These are phyloP conservation scores for Agroathelia rolfsii DNA, from an alignment of 1,284 basidiomycete species.

Conservation along the genomic window DNA sequence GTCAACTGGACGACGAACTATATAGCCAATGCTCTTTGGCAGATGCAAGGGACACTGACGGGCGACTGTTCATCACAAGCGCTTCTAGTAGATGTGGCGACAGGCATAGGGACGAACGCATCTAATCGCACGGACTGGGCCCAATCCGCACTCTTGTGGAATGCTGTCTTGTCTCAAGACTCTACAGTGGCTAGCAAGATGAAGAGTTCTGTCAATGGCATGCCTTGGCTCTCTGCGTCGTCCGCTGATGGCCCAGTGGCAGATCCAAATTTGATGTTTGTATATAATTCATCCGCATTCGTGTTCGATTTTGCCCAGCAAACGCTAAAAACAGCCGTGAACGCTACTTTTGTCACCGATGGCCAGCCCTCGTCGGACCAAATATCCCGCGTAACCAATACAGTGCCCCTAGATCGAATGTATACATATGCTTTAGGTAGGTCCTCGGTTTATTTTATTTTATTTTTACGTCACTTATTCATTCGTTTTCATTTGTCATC, in stretches of 20 bases:
- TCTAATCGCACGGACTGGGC: constrained; percentile 46
- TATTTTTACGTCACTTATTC: constrained; percentile 5
- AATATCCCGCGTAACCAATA: constrained; percentile 30
- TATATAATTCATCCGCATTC: constrained; percentile 37
- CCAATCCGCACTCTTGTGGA: constrained; percentile 50
- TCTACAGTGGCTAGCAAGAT: constrained; percentile 26
- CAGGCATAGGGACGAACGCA: constrained; percentile 27
- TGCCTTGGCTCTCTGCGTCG: constrained; percentile 35
- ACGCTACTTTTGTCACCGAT: constrained; percentile 33
- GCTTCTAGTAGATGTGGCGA: constrained; percentile 44
- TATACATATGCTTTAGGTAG: constrained; percentile 49
- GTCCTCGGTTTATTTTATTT: constrained; percentile 13
- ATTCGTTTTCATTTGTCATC: constrained; percentile 8
- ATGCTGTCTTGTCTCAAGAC: constrained; percentile 41
- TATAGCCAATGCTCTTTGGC: constrained; percentile 40
- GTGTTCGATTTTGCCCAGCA: constrained; percentile 51
- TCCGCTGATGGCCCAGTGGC: constrained; percentile 30
- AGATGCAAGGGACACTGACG: constrained; percentile 31
- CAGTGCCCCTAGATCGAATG: constrained; percentile 44
- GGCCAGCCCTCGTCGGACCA: constrained; percentile 39
- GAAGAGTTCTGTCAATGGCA: constrained; percentile 33
- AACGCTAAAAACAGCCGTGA: constrained; percentile 32
- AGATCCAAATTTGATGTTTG: constrained; percentile 24
- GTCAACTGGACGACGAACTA: constrained; percentile 33
- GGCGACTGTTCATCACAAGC: constrained; percentile 43